A percentile compares a stretch with the other conserved stretches of the same genome.
Conservation (phyloP, 2,329 filamentous ascomycete species). For the Ceratocystis lukuohia region DNA sequence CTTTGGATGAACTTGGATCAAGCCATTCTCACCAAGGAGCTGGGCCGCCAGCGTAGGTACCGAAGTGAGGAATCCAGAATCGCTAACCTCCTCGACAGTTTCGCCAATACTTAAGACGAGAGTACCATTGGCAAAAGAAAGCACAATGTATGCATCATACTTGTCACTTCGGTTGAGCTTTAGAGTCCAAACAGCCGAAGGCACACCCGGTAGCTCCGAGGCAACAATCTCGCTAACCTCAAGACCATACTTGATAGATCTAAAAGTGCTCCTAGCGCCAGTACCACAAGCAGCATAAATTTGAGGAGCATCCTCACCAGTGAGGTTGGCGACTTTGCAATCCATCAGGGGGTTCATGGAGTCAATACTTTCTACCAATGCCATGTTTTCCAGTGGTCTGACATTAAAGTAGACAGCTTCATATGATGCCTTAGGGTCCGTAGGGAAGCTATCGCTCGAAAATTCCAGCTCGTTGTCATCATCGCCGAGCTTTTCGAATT, state of each 20-base stretch:
- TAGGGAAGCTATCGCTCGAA: conserved; percentile 66
- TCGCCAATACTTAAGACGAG: conserved; percentile 91
- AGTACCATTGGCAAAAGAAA: conserved; percentile 82
- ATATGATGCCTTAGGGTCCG: conserved; percentile 58
- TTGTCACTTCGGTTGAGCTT: conserved; percentile 71
- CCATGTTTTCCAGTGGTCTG: conserved; percentile 65
- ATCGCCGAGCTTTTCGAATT: conserved; percentile 93
- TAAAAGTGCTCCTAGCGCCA: conserved; percentile 77
- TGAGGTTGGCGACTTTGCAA: conserved; percentile 82
- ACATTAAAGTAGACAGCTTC: conserved; percentile 76
- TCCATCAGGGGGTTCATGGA: conserved; percentile 86
- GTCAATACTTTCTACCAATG: conserved; percentile 69
- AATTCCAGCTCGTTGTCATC: conserved; percentile 86
- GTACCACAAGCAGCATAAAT: conserved; percentile 88
- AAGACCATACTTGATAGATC: conserved; percentile 81
- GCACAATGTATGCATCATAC: conserved; percentile 88
- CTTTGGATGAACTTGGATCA: conserved; percentile 92
- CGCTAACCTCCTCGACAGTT: conserved; percentile 87
- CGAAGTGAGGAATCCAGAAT: conserved; percentile 80
- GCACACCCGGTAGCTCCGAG: conserved; percentile 77
- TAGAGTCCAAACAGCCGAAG: conserved; percentile 87
- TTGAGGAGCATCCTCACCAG: conserved; percentile 85
- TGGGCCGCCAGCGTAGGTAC: conserved; percentile 86
- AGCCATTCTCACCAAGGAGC: conserved; percentile 80
- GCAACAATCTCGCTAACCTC: conserved; percentile 94